Percentiles rank a stretch among this genome's conserved stretches.
These are phyloP conservation scores for Beauveria sp. DNA, from an alignment of 2,329 filamentous ascomycete genomes.

Conservation along the genomic window DNA sequence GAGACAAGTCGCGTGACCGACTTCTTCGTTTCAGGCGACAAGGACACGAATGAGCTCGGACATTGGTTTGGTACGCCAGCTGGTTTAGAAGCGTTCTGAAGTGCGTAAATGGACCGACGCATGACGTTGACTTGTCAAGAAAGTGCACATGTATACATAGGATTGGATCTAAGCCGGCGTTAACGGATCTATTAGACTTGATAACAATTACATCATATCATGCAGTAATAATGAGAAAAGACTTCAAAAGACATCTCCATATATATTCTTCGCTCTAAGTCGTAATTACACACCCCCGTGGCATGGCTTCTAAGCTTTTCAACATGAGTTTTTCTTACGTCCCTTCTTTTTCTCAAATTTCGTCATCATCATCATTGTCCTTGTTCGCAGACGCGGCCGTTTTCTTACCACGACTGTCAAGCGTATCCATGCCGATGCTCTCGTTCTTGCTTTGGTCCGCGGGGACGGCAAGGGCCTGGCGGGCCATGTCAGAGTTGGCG, in stretches of 20 bases:
- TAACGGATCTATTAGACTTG: neutral
- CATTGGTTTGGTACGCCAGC: slow-evolving; percentile 77
- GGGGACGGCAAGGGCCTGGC: slow-evolving; percentile 75
- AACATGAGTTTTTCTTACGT: slow-evolving; percentile 1
- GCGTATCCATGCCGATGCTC: slow-evolving; percentile 48
- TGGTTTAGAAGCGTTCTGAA: slow-evolving; percentile 60
- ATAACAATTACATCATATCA: neutral
- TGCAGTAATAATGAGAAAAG: neutral
- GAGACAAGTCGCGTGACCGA: slow-evolving; percentile 65
- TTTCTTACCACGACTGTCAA: slow-evolving; percentile 54
- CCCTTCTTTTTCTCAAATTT: slow-evolving; percentile 35
- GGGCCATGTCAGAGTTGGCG: slow-evolving; percentile 75
- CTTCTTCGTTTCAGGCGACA: slow-evolving; percentile 51
- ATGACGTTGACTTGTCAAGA: neutral
- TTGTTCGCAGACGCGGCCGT: slow-evolving; percentile 23
- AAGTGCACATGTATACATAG: neutral
- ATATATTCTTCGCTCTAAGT: slow-evolving; percentile 4
- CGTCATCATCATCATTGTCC: slow-evolving; percentile 47
- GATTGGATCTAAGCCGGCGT: neutral
- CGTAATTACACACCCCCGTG: neutral
- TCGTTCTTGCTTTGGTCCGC: slow-evolving; percentile 35
- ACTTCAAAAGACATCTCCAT: slow-evolving; percentile 4
- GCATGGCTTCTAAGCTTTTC: slow-evolving; percentile 9
- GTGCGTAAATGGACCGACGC: too few relatives aligned
- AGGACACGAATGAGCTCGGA: slow-evolving; percentile 57